Evolutionary conservation across 176 grass and related monocot genomes (phyloP).

Genomic region (Alloteropsis semialata): DNA sequence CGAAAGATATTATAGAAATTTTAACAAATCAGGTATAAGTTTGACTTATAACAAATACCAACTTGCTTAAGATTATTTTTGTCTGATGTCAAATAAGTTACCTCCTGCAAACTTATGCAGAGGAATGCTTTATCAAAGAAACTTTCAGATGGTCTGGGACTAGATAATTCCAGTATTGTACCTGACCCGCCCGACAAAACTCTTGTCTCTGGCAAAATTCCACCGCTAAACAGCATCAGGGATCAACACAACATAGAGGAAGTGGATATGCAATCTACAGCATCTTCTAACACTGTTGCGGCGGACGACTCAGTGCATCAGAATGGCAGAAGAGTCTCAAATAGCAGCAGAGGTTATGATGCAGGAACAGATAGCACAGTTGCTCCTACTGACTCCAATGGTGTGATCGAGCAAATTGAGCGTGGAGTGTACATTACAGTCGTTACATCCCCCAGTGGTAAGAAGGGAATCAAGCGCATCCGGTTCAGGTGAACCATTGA

Average conservation of each 20-base stretch:
- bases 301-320: slow-evolving; percentile 10
- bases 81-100: neutral
- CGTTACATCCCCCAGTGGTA: slow-evolving; percentile 54
- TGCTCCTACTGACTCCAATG: slow-evolving; percentile 36
- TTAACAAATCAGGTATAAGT: slow-evolving; percentile 77
- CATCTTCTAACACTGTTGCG: neutral
- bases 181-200: slow-evolving; percentile 37
- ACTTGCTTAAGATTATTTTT: neutral
- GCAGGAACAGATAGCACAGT: slow-evolving; percentile 18
- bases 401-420: slow-evolving; percentile 61
- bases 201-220: slow-evolving; percentile 13
- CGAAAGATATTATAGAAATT: slow-evolving; percentile 81
- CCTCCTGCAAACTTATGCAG: slow-evolving; percentile 37
- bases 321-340: slow-evolving; percentile 19
- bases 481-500: slow-evolving; percentile 64
- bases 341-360: slow-evolving; percentile 13
- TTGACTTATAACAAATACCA: neutral
- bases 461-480: slow-evolving; percentile 76
- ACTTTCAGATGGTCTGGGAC: slow-evolving; percentile 24
- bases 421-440: slow-evolving; percentile 79
- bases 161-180: slow-evolving; percentile 8
- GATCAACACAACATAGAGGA: neutral
- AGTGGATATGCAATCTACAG: neutral
- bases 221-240: slow-evolving; percentile 14
- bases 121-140: slow-evolving; percentile 57